A percentile compares a stretch with the other conserved stretches of the same genome.
These are phyloP conservation scores for Hemileccinum rubropunctum DNA, from an alignment of 768 basidiomycete species.

Conservation along the genomic window DNA sequence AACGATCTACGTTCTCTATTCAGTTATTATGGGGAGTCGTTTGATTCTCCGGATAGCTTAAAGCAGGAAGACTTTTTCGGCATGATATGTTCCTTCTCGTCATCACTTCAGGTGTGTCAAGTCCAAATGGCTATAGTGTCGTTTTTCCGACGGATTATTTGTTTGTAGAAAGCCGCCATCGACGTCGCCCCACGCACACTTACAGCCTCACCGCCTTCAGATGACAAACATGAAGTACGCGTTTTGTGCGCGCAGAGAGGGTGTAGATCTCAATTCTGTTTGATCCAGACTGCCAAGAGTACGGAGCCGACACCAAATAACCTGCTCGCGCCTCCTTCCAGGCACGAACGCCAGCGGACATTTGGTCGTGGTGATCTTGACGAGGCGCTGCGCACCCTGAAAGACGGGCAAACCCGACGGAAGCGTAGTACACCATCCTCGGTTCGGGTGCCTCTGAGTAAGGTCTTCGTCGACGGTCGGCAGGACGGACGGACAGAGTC, in stretches of 20 bases:
- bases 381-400: constrained; percentile 79
- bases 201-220: not conserved
- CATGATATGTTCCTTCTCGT: constrained; percentile 70
- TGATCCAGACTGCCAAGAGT: constrained; percentile 44
- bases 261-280: not conserved
- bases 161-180: constrained; percentile 61
- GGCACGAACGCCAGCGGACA: constrained; percentile 47
- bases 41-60: constrained; percentile 56
- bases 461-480: constrained; percentile 29
- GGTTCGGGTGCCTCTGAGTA: constrained; percentile 13
- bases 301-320: constrained; percentile 23
- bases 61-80: constrained; percentile 86
- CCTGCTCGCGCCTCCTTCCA: constrained; percentile 38
- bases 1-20: constrained; percentile 59
- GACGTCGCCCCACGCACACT: constrained; percentile 39
- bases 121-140: not conserved
- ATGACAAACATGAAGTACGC: constrained; percentile 9
- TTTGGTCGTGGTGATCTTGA: constrained; percentile 80
- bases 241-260: not conserved
- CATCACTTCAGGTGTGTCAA: constrained; percentile 57
- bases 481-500: constrained; percentile 10
- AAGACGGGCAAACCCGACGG: constrained; percentile 45
- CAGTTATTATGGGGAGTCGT: constrained; percentile 75
- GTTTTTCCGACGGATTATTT: not conserved
- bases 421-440: constrained; percentile 14